phyloP scores from a whole-genome alignment of 2,329 filamentous ascomycete genomes.

The Aureobasidium sp. region DNA sequence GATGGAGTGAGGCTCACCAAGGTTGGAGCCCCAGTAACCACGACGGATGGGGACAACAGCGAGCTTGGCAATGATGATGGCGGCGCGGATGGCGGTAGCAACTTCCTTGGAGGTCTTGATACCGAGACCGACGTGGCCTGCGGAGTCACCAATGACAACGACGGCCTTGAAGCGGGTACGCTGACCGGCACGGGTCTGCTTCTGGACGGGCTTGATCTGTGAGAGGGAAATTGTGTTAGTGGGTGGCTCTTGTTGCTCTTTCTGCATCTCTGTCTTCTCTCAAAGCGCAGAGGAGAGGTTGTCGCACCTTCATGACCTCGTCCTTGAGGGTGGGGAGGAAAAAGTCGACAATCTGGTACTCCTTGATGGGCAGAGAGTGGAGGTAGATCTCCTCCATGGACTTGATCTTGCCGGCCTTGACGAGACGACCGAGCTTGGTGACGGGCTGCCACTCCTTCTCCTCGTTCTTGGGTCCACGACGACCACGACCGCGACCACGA shows the following conservation, averaged over 20 bases:
- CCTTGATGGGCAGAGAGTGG: slow-evolving; percentile 98
- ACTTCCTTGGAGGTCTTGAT: slow-evolving; percentile 99
- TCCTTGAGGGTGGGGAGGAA: slow-evolving; percentile 99
- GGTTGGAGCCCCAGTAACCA: slow-evolving; percentile 99
- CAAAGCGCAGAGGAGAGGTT: neutral
- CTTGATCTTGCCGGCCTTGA: slow-evolving; percentile 99
- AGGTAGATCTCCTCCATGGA: slow-evolving; percentile 99
- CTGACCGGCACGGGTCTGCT: slow-evolving; percentile 99
- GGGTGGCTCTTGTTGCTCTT: neutral
- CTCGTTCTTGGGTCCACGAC: slow-evolving; percentile 75
- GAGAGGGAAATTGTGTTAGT: slow-evolving; percentile 29
- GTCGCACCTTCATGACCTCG: slow-evolving; percentile 98
- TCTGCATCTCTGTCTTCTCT: neutral
- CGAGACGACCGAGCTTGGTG: slow-evolving; percentile 98
- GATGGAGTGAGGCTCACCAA: slow-evolving; percentile 97
- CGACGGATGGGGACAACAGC: slow-evolving; percentile 96
- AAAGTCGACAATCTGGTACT: slow-evolving; percentile 99
- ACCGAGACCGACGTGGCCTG: slow-evolving; percentile 98
- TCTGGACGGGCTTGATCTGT: slow-evolving; percentile 99
- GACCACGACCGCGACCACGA: slow-evolving; percentile 40
- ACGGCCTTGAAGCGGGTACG: slow-evolving; percentile 99
- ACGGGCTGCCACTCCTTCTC: slow-evolving; percentile 99
- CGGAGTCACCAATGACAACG: slow-evolving; percentile 98
- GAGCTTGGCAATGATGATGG: slow-evolving; percentile 98
- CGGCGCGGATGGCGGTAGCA: slow-evolving; percentile 96